Evolutionary conservation across 164 flowering plant genomes (phyloP), one percentile per base, ranked within the genome.

Genomic region (Chloranthus sessilifolius): DNA sequence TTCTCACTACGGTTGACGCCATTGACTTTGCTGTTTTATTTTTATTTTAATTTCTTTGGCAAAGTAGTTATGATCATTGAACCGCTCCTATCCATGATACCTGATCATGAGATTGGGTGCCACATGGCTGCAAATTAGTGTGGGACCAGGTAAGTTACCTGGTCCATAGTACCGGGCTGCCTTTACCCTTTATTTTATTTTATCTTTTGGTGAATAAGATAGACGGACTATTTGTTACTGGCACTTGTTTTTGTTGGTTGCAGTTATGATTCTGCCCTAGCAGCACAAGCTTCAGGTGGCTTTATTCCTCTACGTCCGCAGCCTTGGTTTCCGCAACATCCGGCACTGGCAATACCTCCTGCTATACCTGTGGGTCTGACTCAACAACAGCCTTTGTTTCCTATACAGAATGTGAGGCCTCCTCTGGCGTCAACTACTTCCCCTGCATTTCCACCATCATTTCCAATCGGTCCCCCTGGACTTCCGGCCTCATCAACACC

Each of bases 241-340:
- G 19, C 25, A n/a, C 37, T 51, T 38, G 1, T 50, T 53, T 48
- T 52, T 41, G 21, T 48, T 58, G 45, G 45, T 22, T 63, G 36
- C 81, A 92, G 98, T 14, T 85, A 83, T 47, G 79, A 73, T 67
- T 59, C 95, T 57, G 78, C 42, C 1, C 31, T 77, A 17, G 71
- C 80, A 40, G 59, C 65, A 40, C 90, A 80, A 31, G 82, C 83
- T 50, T 59, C 71, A 54, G 83, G 79, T 51, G 88, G 99, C 96
- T 71, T 81, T 26, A 58, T 72, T 59, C 90, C 81, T 55, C 79
- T 91, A 55, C 94, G 95, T 11, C 84, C 94, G 27, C 95, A 83
- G 30, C 77, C 81, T 30, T 86, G 95, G 96, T 82, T 59, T 50
- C 76, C 80, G 20, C 89, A 59, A 42, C 72, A 61, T 64, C 74